These are phyloP conservation scores for Cnidoscolus chayamansa DNA, from an alignment of 441 rosid genomes.

Conservation along the genomic window DNA sequence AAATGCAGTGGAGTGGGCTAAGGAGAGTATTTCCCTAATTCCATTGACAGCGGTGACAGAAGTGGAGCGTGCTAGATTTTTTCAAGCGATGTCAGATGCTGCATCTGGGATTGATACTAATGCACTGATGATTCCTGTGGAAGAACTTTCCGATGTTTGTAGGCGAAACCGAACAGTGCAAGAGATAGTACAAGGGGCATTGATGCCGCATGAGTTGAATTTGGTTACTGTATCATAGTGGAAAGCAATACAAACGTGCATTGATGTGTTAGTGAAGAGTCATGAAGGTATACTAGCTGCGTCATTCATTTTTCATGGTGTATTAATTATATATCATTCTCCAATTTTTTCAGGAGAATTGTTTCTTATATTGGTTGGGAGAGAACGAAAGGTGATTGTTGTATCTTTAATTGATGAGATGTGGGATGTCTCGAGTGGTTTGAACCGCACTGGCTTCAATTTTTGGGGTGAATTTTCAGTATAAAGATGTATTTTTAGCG, in stretches of 20 bases:
- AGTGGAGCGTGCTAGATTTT: slow-evolving; percentile 61
- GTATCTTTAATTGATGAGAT: slow-evolving; percentile 17
- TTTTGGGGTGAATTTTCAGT: slow-evolving; percentile 33
- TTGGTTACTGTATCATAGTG: slow-evolving; percentile 49
- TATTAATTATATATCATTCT: slow-evolving; percentile 27
- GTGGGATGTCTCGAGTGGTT: slow-evolving; percentile 20
- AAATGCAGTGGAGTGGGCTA: slow-evolving; percentile 80
- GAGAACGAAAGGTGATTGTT: slow-evolving; percentile 25
- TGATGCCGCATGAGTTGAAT: slow-evolving; percentile 80
- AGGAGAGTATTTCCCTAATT: slow-evolving; percentile 58
- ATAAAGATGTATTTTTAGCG: slow-evolving; percentile 30
- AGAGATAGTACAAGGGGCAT: slow-evolving; percentile 86
- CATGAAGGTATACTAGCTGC: slow-evolving; percentile 17
- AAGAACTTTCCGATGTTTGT: slow-evolving; percentile 89
- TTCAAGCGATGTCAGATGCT: slow-evolving; percentile 67
- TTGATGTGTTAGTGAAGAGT: slow-evolving; percentile 1
- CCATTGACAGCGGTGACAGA: slow-evolving; percentile 78
- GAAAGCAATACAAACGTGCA: slow-evolving; percentile 20
- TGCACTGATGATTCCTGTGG: slow-evolving; percentile 54
- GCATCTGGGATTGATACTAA: slow-evolving; percentile 73
- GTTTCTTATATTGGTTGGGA: slow-evolving; percentile 29
- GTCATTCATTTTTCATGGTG: slow-evolving; percentile 31
- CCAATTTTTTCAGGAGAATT: slow-evolving; percentile 49
- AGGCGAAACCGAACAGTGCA: slow-evolving; percentile 88
- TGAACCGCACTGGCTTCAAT: slow-evolving; percentile 32